Conservation (phyloP, 805 yeast genomes). For the Zygoascus flipseniorum region DNA sequence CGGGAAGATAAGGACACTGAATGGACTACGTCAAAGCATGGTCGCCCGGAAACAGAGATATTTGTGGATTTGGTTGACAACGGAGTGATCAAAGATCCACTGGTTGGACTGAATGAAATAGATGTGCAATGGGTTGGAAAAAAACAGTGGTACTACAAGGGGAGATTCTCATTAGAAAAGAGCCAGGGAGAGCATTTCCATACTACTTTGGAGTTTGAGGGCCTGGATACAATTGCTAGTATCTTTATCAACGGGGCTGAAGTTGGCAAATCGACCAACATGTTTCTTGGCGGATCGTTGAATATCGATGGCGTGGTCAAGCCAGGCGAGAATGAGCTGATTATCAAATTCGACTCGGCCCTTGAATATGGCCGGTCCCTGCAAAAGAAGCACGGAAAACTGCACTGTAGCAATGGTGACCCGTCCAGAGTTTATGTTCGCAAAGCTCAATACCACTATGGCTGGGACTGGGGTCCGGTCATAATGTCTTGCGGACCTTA, state of each 20-base stretch:
- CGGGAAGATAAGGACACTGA: constrained; percentile 10
- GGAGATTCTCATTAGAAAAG: constrained; percentile 14
- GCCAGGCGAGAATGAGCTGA: constrained; percentile 25
- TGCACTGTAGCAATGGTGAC: constrained; percentile 36
- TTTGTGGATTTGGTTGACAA: constrained; percentile 35
- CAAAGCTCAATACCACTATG: constrained; percentile 47
- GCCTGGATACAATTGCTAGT: constrained; percentile 37
- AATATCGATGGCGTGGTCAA: constrained; percentile 19
- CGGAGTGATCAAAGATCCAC: constrained; percentile 38
- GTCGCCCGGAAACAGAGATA: constrained; percentile 28
- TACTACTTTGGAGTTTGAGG: constrained; percentile 25
- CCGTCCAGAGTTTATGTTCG: constrained; percentile 36
- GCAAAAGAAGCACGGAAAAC: constrained; percentile 27
- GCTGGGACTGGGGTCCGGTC: constrained; percentile 52
- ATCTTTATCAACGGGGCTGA: constrained; percentile 33
- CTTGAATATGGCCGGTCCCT: constrained; percentile 28
- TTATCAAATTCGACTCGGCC: constrained; percentile 34
- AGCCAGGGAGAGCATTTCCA: not conserved
- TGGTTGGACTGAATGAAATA: constrained; percentile 35
- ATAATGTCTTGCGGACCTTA: constrained; percentile 39
- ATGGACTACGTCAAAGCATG: constrained; percentile 14
- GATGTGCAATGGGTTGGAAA: constrained; percentile 44
- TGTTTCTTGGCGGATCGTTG: constrained; percentile 33
- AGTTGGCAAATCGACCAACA: constrained; percentile 34
- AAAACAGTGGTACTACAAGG: constrained; percentile 39